Evolutionary conservation across 495 filamentous ascomycete species (phyloP).

Genomic region (Penicillium canariense): DNA sequence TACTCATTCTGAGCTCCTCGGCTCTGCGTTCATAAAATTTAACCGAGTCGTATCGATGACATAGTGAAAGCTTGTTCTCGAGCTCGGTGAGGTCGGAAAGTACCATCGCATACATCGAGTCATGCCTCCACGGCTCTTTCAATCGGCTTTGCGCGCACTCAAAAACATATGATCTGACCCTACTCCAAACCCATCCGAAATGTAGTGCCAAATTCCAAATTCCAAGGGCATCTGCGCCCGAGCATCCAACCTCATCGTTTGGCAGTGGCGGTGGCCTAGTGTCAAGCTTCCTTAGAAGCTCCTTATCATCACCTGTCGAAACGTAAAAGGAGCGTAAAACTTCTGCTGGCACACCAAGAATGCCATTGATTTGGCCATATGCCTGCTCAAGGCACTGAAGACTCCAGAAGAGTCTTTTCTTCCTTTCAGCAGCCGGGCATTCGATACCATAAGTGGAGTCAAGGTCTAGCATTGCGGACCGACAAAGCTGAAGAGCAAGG

Average conservation of each 20-base stretch:
- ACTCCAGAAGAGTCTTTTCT: slow-evolving; percentile 46
- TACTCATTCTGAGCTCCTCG: slow-evolving; percentile 34
- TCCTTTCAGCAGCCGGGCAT: slow-evolving; percentile 33
- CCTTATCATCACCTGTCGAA: slow-evolving; percentile 18
- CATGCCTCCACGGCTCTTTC: slow-evolving; percentile 46
- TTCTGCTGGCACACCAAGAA: slow-evolving; percentile 35
- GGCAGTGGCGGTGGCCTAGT: slow-evolving; percentile 37
- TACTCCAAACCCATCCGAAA: slow-evolving; percentile 48
- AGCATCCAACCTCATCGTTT: slow-evolving; percentile 34
- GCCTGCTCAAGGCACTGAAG: slow-evolving; percentile 41
- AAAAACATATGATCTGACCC: slow-evolving; percentile 39
- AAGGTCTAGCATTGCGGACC: slow-evolving; percentile 43
- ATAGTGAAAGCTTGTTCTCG: slow-evolving; percentile 44
- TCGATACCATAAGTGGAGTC: slow-evolving; percentile 33
- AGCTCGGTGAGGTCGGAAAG: slow-evolving; percentile 44
- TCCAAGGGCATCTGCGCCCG: slow-evolving; percentile 29
- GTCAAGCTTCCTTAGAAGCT: slow-evolving; percentile 9
- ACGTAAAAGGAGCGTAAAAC: slow-evolving; percentile 34
- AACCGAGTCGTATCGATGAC: slow-evolving; percentile 47
- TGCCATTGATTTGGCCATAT: slow-evolving; percentile 42
- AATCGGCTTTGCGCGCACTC: slow-evolving; percentile 42
- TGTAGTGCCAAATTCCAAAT: slow-evolving; percentile 45
- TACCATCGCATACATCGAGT: slow-evolving; percentile 46
- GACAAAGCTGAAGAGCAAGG: slow-evolving; percentile 43
- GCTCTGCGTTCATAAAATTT: slow-evolving; percentile 45